Evolutionary conservation across 73 alveolate genomes (phyloP), one percentile per base, ranked within the genome.

Genomic region (Paramecium sonneborni): DNA sequence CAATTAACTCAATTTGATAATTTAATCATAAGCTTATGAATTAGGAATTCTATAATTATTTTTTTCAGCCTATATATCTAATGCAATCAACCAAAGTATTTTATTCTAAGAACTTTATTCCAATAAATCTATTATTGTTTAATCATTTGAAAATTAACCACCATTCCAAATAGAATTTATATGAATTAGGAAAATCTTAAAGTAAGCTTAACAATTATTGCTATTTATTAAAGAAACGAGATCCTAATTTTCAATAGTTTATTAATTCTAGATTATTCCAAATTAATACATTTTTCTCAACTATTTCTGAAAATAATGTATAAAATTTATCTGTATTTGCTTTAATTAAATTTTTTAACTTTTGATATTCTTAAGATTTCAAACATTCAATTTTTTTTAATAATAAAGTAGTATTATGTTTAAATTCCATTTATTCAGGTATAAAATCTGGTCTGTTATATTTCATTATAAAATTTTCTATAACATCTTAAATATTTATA

Each of bases 91-190:
- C 90, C 90, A 79, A 24, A 79, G 23, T 24, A 43, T n/a, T 79
- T 34, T 79, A 79, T 79, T 79, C 15, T 5, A 30, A 14, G 44
- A 20, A 79, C 34, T 79, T 39, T 23, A 39, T 30, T 34, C 6
- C 15, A 43, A 15, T 41, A 79, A 79, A 1, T 79, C 15, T 43
- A 10, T 38, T 38, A 79, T 46, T 10, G 21, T n/a, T 41, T 39
- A 12, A 43, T 79, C 26, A 39, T 41, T 11, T 41, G n/a, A 0
- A 39, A 39, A 24, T 23, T 79, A 26, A 10, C 28, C n/a, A 12
- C 44, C 90, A 79, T 79, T 46, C 90, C 76, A 79, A 43, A 79
- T 23, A 43, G 23, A 18, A 43, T 79, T 41, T 5, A 79, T 24
- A 39, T 79, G 72, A 11, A 39, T 24, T 24, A 3, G 15, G 14